Evolutionary conservation across 2,329 filamentous ascomycete genomes (phyloP).

Genomic region (Talaromyces sp.): DNA sequence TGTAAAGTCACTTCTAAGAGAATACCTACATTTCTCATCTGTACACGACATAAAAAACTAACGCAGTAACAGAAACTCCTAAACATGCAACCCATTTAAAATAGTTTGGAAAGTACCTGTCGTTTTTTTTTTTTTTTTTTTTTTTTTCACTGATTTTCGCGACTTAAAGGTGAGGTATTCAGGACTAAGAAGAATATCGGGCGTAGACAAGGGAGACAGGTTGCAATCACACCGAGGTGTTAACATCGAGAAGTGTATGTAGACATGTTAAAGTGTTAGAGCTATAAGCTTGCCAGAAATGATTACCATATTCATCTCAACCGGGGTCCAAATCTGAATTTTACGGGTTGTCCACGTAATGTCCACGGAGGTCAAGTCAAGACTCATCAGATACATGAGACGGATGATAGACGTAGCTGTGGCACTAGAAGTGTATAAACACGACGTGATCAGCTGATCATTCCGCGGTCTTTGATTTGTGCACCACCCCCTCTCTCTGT

Average conservation of each 20-base stretch:
- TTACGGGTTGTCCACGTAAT: neutral
- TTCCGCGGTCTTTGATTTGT: neutral
- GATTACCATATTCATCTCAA: neutral
- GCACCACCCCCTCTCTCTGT: neutral
- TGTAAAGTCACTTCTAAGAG: neutral
- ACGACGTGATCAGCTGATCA: neutral
- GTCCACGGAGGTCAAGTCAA: neutral
- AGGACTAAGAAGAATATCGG: neutral
- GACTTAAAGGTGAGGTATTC: no score
- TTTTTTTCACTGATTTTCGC: no score
- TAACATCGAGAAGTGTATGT: no score
- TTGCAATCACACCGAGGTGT: neutral
- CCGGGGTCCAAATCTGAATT: neutral
- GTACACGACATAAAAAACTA: neutral
- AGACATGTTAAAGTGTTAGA: no score
- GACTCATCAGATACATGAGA: neutral
- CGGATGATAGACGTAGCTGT: neutral
- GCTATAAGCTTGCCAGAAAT: neutral
- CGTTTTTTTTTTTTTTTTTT: no score
- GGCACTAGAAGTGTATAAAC: neutral
- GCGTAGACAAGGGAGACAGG: neutral
- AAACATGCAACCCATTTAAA: conserved; percentile 11
- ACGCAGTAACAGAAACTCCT: conserved; percentile 1
- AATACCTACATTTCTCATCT: neutral
- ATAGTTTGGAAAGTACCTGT: no score